Evolutionary conservation across 345 rosid genomes (phyloP), one percentile per base, ranked within the genome.

Genomic region (Lenwebbia sp.): DNA sequence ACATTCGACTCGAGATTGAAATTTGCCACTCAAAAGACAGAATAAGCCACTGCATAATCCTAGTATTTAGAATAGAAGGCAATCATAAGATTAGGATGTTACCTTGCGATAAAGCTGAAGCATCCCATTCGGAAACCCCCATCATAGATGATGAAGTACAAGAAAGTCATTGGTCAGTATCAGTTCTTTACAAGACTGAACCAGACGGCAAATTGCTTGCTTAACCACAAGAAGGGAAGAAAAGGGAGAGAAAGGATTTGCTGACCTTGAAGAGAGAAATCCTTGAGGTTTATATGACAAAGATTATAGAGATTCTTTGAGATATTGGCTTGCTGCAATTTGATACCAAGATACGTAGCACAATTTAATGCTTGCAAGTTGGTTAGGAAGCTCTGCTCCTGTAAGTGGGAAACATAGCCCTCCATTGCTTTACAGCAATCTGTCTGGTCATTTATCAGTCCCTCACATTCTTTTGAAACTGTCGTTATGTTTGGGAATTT

Each of bases 241-340:
- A 44, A 53, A 53, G 58, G 84, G 15, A 28, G 60, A 83, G 65
- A 23, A 40, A 70, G 25, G 40, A 23, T 41, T 70, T 30, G 58
- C 91, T 40, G 60, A 93, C 95, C 94, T 92, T 93, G 95, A 86
- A 92, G 92, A 30, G 95, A 93, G 88, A 93, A 93, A 88, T 93
- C 95, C 89, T 92, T 91, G 84, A 93, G 93, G 90, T 86, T 92
- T 78, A 92, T 91, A 52, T 89, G 94, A 88, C 95, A 93, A 86
- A 93, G 95, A 81, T 90, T 84, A 57, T 92, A 93, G 54, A 93
- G 88, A 87, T 93, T 89, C 44, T 85, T 86, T 17, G 91, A 86
- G 85, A 91, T 89, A 70, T 90, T 90, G 23, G 88, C 91, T 85
- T 88, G 90, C 88, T 90, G 92, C 87, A 93, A 86, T 89, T 89